phyloP scores from a whole-genome alignment of 768 basidiomycete genomes.

The Lactifluus volemus region DNA sequence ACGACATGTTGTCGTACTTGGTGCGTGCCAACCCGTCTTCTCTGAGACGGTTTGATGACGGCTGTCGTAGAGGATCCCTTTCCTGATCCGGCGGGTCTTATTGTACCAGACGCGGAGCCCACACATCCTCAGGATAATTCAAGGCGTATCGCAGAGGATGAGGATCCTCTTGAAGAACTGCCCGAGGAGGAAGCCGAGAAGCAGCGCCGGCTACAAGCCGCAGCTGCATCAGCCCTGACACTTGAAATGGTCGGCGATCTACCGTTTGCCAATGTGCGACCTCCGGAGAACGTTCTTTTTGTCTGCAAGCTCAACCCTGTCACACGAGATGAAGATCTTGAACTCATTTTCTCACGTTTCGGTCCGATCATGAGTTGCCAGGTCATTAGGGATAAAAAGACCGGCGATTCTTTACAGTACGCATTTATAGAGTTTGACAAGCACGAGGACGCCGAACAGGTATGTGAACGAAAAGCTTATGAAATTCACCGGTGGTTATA shows the following conservation, averaged over 20 bases:
- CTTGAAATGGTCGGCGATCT: conserved; percentile 99
- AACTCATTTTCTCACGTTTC: conserved; percentile 94
- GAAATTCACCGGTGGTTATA: neutral
- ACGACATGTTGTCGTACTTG: conserved; percentile 90
- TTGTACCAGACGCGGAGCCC: conserved; percentile 68
- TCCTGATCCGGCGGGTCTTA: conserved; percentile 72
- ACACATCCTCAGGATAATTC: conserved; percentile 76
- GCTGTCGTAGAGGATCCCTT: conserved; percentile 78
- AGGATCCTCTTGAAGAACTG: conserved; percentile 74
- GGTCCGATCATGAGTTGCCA: conserved; percentile 96
- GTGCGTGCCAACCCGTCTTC: conserved; percentile 35
- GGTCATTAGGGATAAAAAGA: conserved; percentile 91
- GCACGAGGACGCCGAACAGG: conserved; percentile 89
- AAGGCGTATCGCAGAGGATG: conserved; percentile 90
- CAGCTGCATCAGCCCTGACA: conserved; percentile 87
- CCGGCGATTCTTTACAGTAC: conserved; percentile 94
- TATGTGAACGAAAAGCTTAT: conserved; percentile 30
- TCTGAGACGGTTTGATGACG: neutral
- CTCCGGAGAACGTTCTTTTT: conserved; percentile 96
- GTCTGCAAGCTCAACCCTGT: conserved; percentile 98
- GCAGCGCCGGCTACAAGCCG: conserved; percentile 76
- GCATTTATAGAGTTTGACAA: conserved; percentile 99
- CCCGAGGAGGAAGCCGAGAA: conserved; percentile 84
- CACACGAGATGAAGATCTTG: conserved; percentile 91
- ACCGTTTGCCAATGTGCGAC: conserved; percentile 95